Percentiles rank a stretch among this genome's conserved stretches.
phyloP scores from a whole-genome alignment of 805 yeast species.

The Debaryomyces maramus region DNA sequence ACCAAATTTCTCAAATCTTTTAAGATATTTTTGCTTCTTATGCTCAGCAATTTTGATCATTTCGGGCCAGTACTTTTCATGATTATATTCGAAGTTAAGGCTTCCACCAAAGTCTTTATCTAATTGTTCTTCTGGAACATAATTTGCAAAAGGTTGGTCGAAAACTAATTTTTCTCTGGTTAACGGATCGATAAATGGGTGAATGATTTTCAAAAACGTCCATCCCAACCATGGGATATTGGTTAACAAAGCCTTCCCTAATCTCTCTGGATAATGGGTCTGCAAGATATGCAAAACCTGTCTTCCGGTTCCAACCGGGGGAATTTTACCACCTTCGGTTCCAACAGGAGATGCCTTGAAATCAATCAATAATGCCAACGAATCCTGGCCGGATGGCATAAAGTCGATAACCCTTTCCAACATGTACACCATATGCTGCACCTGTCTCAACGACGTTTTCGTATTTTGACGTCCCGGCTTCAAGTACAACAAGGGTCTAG shows the following conservation, averaged over 20 bases:
- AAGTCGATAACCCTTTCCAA: constrained; percentile 88
- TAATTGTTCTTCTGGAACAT: constrained; percentile 78
- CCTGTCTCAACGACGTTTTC: constrained; percentile 83
- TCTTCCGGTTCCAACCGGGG: constrained; percentile 86
- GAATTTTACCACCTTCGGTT: constrained; percentile 66
- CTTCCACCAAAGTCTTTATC: constrained; percentile 84
- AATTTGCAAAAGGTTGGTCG: constrained; percentile 83
- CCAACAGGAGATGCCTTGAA: constrained; percentile 76
- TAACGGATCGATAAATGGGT: constrained; percentile 94
- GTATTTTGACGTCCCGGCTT: constrained; percentile 97
- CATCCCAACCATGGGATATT: constrained; percentile 94
- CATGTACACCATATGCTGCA: constrained; percentile 93
- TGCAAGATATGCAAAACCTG: constrained; percentile 92
- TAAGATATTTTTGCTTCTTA: constrained; percentile 62
- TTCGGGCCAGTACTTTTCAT: constrained; percentile 75
- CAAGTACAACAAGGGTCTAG: constrained; percentile 88
- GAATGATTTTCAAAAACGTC: constrained; percentile 86
- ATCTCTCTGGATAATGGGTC: constrained; percentile 95
- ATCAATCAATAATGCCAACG: constrained; percentile 86
- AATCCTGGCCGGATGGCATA: constrained; percentile 97
- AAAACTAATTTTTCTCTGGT: constrained; percentile 92
- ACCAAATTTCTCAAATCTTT: constrained; percentile 73
- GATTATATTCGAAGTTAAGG: constrained; percentile 81
- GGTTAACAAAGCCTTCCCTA: constrained; percentile 88
- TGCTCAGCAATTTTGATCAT: constrained; percentile 59